These are phyloP conservation scores for Trapa incisa DNA, from an alignment of 345 rosid species.

Conservation along the genomic window DNA sequence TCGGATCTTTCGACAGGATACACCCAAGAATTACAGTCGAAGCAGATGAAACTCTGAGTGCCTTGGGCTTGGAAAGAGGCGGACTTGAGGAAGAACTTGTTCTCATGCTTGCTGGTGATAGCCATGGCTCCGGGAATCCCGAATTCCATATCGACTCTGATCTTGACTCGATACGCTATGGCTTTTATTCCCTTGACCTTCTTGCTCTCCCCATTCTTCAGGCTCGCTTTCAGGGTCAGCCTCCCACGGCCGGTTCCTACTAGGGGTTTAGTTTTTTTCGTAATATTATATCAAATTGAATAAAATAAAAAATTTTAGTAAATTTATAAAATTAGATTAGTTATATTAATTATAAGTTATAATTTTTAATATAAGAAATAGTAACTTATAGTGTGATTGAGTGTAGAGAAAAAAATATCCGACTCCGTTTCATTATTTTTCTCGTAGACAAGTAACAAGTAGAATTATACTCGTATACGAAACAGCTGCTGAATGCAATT, in stretches of 20 bases:
- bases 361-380: too few relatives aligned
- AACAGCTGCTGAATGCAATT: too few relatives aligned
- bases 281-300: too few relatives aligned
- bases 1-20: conserved; percentile 31
- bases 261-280: too few relatives aligned
- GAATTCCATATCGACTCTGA: conserved; percentile 24
- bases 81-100: conserved; percentile 41
- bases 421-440: too few relatives aligned
- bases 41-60: conserved; percentile 16
- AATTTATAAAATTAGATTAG: too few relatives aligned
- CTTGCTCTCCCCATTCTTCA: conserved; percentile 24
- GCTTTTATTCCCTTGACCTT: conserved; percentile 18
- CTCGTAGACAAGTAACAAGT: too few relatives aligned
- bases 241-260: conserved; percentile 31
- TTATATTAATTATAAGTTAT: too few relatives aligned
- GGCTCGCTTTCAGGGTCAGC: conserved; percentile 28
- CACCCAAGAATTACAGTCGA: conserved; percentile 50
- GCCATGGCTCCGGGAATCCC: conserved; percentile 44
- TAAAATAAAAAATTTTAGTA: too few relatives aligned
- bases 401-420: too few relatives aligned
- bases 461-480: too few relatives aligned
- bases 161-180: conserved; percentile 20
- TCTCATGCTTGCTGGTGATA: conserved; percentile 27
- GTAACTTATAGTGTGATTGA: too few relatives aligned
- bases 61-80: conserved; percentile 16